Base-by-base conservation (phyloP, 2,329 filamentous ascomycete genomes). In the Dendrostoma leiphaemia region DNA sequence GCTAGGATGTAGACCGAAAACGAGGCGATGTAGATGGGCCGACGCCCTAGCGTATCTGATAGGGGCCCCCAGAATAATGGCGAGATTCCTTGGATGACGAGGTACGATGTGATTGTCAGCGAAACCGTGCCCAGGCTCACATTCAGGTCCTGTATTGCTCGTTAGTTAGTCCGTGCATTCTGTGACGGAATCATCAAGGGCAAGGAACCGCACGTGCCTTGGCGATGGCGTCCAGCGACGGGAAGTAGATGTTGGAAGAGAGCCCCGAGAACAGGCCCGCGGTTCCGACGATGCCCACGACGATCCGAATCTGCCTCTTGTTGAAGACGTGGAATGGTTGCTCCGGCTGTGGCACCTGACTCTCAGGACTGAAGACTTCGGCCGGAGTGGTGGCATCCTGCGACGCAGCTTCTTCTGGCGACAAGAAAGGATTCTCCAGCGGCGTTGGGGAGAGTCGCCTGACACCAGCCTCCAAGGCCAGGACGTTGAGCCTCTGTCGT, bases 231-330 rank as follows among this genome's bases (percentile, higher is more conserved):
- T 70, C 67, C 5, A 79, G 58, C 0, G 74, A 70, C 1, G 77
- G 76, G 47, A 77, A 71, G 64, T 80, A 81, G 48, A 82, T 80
- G 55, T 76, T 79, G 29, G 73, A 74, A 3, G 77, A 77, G 12
- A 78, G 59, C 1, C 79, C 79, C 3, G 78, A 80, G 65, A 83
- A 81, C 28, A 82, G 66, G 1, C 74, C 76, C 1, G 77, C 79
- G 1, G 77, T 62, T 2, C 77, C 73, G 23, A 80, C 74, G 48
- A 78, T 76, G 62, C 74, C 69, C 23, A 80, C 72, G 31, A 81
- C 72, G 57, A 74, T 61, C 54, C 73, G 69, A 61, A 79, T 80
- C 60, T 74, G 66, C 13, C 60, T 57, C 6, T 58, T 50, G 2
- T 65, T 66, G 58, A 74, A 75, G 15, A 72, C 60, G 45, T 72